A percentile compares a stretch with the other conserved stretches of the same genome.
Conservation (phyloP, 768 basidiomycete species). For the Termitomyces eurrhizus region DNA sequence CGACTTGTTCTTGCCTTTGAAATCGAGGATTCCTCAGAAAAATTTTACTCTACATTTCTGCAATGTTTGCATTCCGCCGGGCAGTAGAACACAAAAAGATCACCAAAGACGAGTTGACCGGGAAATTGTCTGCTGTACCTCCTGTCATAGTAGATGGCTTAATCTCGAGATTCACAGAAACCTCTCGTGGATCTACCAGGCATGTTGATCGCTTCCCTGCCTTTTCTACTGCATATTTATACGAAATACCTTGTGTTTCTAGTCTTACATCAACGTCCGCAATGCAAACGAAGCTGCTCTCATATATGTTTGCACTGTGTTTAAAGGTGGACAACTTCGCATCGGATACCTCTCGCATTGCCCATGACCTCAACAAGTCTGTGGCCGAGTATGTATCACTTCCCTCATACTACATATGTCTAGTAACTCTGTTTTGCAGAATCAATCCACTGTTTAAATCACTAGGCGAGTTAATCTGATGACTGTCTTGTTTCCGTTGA, state of each 20-base stretch:
- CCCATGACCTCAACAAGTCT: constrained; percentile 69
- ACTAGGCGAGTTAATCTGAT: constrained; percentile 44
- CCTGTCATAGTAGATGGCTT: constrained; percentile 68
- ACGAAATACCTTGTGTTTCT: not conserved
- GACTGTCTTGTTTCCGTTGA: not conserved
- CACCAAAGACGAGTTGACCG: constrained; percentile 49
- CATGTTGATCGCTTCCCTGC: constrained; percentile 20
- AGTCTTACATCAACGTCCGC: constrained; percentile 61
- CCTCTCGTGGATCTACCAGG: constrained; percentile 60
- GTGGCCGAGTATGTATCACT: constrained; percentile 51
- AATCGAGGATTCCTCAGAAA: constrained; percentile 40
- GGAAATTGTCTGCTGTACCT: constrained; percentile 58
- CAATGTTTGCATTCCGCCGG: constrained; percentile 71
- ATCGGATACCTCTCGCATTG: constrained; percentile 62
- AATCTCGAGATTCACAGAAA: constrained; percentile 78
- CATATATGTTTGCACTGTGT: constrained; percentile 78
- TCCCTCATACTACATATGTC: not conserved
- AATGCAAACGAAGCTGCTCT: constrained; percentile 67
- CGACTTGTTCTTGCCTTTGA: constrained; percentile 1
- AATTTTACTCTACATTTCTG: constrained; percentile 74
- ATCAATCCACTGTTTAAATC: constrained; percentile 72
- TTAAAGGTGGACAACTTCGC: constrained; percentile 77
- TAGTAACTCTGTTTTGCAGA: constrained; percentile 19
- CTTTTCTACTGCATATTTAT: constrained; percentile 2
- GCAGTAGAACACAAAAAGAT: constrained; percentile 36